Evolutionary conservation across 768 basidiomycete genomes (phyloP).

Genomic region (Boletales sp.): DNA sequence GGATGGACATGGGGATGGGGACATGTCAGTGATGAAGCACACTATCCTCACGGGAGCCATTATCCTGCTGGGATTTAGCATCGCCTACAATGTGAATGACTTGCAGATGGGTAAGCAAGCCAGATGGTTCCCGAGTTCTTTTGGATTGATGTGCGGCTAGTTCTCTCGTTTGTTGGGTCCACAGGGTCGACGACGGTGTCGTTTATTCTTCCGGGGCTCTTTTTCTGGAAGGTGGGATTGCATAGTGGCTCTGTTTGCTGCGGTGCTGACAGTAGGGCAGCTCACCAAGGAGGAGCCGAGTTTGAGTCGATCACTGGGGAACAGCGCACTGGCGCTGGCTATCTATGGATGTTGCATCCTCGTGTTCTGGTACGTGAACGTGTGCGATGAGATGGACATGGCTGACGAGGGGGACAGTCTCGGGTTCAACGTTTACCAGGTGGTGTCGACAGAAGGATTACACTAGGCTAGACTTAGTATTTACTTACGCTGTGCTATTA

Average conservation of each 20-base stretch:
- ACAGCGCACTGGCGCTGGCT: slow-evolving; percentile 60
- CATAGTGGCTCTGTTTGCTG: slow-evolving; percentile 3
- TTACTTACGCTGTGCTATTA: background rate
- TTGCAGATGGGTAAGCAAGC: slow-evolving; percentile 63
- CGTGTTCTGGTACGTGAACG: slow-evolving; percentile 72
- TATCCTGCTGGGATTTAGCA: slow-evolving; percentile 58
- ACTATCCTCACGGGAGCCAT: slow-evolving; percentile 64
- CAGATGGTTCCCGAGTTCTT: background rate
- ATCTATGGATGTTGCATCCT: slow-evolving; percentile 78
- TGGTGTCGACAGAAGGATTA: slow-evolving; percentile 29
- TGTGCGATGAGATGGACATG: background rate
- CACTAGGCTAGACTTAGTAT: background rate
- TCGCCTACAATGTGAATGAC: slow-evolving; percentile 77
- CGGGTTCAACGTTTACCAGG: slow-evolving; percentile 73
- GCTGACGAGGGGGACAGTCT: slow-evolving; percentile 44
- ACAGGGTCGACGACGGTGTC: slow-evolving; percentile 97
- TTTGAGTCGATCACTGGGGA: slow-evolving; percentile 50
- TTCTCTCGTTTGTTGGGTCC: slow-evolving; percentile 93
- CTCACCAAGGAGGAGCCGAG: slow-evolving; percentile 66
- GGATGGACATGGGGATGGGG: slow-evolving; percentile 52
- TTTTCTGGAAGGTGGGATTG: slow-evolving; percentile 81
- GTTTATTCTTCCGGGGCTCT: slow-evolving; percentile 90
- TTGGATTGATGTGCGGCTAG: slow-evolving; percentile 30
- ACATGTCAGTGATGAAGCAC: slow-evolving; percentile 70
- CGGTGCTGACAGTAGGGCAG: slow-evolving; percentile 32